phyloP scores from a whole-genome alignment of 2,329 filamentous ascomycete genomes.

The Podosphaera aphanis region DNA sequence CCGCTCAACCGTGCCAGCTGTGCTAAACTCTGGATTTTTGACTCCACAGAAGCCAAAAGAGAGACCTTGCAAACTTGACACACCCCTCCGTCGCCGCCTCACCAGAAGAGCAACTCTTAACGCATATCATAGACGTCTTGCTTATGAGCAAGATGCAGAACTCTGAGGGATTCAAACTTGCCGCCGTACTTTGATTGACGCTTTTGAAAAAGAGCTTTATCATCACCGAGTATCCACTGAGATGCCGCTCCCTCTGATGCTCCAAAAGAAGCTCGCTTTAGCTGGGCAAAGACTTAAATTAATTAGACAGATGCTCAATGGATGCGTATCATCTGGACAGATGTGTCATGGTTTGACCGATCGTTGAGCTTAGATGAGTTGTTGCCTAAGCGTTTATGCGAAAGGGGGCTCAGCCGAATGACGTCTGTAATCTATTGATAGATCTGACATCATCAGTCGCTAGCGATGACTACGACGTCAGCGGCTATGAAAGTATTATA shows the following conservation, averaged over 20 bases:
- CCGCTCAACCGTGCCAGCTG: too few species aligned
- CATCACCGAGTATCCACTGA: not conserved
- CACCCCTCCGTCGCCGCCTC: not conserved
- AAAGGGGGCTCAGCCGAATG: too few species aligned
- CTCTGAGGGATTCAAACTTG: not conserved
- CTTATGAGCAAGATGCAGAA: not conserved
- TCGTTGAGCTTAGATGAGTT: too few species aligned
- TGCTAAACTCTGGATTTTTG: too few species aligned
- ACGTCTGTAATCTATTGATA: too few species aligned
- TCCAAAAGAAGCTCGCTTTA: not conserved
- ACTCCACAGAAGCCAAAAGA: not conserved
- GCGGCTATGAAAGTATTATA: too few species aligned
- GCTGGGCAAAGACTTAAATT: not conserved
- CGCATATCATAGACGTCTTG: not conserved
- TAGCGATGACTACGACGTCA: too few species aligned
- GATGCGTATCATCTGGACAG: not conserved
- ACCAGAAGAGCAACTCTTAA: not conserved
- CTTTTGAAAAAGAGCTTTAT: not conserved
- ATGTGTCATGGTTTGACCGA: too few species aligned
- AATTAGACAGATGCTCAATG: not conserved
- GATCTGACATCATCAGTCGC: too few species aligned
- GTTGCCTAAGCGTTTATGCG: too few species aligned
- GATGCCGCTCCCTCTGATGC: not conserved
- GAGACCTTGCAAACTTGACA: not conserved
- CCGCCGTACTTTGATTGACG: not conserved